Evolutionary conservation across 805 yeast genomes (phyloP).

Genomic region (Priceomyces fermenticarens): DNA sequence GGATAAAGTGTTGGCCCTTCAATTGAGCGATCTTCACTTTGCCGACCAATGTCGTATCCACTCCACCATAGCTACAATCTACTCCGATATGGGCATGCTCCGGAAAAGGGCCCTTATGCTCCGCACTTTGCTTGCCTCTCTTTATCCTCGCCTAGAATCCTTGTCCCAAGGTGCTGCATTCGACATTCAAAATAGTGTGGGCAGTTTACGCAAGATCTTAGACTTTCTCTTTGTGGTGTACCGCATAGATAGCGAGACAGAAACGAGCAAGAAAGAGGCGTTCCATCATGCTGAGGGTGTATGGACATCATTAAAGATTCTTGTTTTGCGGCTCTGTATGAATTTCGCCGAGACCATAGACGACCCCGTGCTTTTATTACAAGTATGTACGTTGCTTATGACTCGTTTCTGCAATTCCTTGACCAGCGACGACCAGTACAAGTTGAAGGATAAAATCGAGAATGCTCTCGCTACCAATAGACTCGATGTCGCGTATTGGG

Average conservation of each 20-base stretch:
- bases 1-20: slow-evolving; percentile 33
- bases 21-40: slow-evolving; percentile 35
- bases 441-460: slow-evolving; percentile 32
- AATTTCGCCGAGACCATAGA: slow-evolving; percentile 50
- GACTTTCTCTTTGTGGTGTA: slow-evolving; percentile 51
- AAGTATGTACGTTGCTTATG: slow-evolving; percentile 52
- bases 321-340: slow-evolving; percentile 50
- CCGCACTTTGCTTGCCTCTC: slow-evolving; percentile 56
- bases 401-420: slow-evolving; percentile 55
- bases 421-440: slow-evolving; percentile 55
- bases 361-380: slow-evolving; percentile 37
- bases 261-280: slow-evolving; percentile 19
- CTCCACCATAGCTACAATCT: slow-evolving; percentile 62
- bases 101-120: slow-evolving; percentile 72
- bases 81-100: slow-evolving; percentile 53
- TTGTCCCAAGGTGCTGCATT: slow-evolving; percentile 2
- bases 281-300: slow-evolving; percentile 18
- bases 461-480: slow-evolving; percentile 16
- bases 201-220: slow-evolving; percentile 39
- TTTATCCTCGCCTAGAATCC: slow-evolving; percentile 39
- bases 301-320: slow-evolving; percentile 60
- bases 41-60: slow-evolving; percentile 60
- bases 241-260: slow-evolving; percentile 45
- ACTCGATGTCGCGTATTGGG: slow-evolving; percentile 60
- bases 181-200: slow-evolving; percentile 5